Evolutionary conservation across 345 rosid genomes (phyloP).

Genomic region (Zanthoxylum bungeanum): DNA sequence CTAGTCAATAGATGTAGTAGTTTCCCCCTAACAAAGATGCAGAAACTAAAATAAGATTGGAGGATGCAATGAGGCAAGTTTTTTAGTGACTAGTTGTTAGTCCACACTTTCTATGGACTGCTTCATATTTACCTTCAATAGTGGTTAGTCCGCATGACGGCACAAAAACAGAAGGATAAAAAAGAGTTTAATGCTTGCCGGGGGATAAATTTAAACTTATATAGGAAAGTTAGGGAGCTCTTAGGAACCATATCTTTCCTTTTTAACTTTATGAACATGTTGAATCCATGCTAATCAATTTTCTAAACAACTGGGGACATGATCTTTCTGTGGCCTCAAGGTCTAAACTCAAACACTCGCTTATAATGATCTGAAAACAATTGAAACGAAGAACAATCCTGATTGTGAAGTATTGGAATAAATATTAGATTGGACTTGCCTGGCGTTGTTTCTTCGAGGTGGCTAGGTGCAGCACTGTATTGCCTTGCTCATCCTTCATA

Average conservation of each 20-base stretch:
- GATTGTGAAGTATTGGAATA: not conserved
- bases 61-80: not conserved
- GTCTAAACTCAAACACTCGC: not conserved
- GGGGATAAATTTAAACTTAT: not conserved
- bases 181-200: not conserved
- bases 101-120: not conserved
- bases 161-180: not conserved
- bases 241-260: not conserved
- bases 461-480: constrained; percentile 44
- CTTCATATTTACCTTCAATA: not conserved
- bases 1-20: not conserved
- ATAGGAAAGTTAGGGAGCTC: not conserved
- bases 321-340: not conserved
- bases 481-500: constrained; percentile 41
- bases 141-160: not conserved
- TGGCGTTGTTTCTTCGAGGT: constrained; percentile 42
- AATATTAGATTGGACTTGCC: constrained; percentile 14
- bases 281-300: too few relatives aligned
- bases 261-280: not conserved
- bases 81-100: not conserved
- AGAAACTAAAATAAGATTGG: not conserved
- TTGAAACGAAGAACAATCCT: not conserved
- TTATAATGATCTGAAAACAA: not conserved
- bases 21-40: not conserved
- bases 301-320: too few relatives aligned